Percentiles rank a stretch among this genome's conserved stretches.
These are phyloP conservation scores for Cystobasidiaceae sp. DNA, from an alignment of 1,284 basidiomycete species.

Conservation along the genomic window DNA sequence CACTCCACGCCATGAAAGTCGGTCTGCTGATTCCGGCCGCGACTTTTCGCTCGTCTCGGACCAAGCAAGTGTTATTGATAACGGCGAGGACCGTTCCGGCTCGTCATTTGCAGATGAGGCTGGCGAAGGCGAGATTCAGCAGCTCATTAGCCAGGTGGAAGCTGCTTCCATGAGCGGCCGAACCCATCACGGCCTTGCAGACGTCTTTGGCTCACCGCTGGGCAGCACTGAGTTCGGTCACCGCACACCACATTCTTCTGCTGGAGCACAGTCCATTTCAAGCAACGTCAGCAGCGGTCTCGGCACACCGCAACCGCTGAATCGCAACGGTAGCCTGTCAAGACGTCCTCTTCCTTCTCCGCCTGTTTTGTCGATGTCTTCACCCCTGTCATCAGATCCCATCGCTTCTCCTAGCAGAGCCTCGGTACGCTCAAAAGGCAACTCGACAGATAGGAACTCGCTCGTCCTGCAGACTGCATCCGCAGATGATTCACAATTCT, in stretches of 20 bases:
- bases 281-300: conserved; percentile 2
- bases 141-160: conserved; percentile 23
- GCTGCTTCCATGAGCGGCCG: conserved; percentile 11
- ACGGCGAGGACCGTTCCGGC: conserved; percentile 6
- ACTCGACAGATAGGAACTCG: conserved; percentile 5
- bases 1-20: not conserved
- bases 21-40: too few species aligned
- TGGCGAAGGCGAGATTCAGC: conserved; percentile 19
- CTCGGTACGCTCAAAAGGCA: not conserved
- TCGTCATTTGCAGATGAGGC: conserved; percentile 4
- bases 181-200: not conserved
- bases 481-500: conserved; percentile 24
- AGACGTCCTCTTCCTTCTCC: conserved; percentile 24
- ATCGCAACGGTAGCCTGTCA: conserved; percentile 10
- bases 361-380: not conserved
- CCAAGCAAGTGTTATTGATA: conserved; percentile 25
- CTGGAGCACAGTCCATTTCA: conserved; percentile 4
- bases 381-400: not conserved
- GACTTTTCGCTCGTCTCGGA: conserved; percentile 24
- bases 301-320: conserved; percentile 20
- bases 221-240: conserved; percentile 18
- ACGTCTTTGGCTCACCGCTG: conserved; percentile 9
- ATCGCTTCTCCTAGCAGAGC: not conserved
- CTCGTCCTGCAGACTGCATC: not conserved
- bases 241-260: conserved; percentile 19